Evolutionary conservation across 352 stramenopile species (phyloP).

Genomic region (Peronospora belbahrii): DNA sequence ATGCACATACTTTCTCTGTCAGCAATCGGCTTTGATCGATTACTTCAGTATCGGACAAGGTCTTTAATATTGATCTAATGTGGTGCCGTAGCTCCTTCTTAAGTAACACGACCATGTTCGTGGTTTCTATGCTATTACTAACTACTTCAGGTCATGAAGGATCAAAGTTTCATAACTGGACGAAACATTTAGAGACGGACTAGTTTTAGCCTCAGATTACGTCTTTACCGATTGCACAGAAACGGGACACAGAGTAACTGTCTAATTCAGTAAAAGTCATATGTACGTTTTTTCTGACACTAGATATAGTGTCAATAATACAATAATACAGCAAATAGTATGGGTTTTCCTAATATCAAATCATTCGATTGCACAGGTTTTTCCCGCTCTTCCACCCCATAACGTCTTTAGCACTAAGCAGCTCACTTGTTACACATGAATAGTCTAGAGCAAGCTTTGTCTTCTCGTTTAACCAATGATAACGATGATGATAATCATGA

Average conservation of each 20-base stretch:
- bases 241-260: too few species aligned
- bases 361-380: too few species aligned
- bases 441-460: slow-evolving; percentile 14
- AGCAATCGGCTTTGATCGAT: slow-evolving; percentile 42
- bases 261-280: too few species aligned
- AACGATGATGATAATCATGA: too few species aligned
- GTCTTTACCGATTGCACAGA: too few species aligned
- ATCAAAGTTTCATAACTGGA: too few species aligned
- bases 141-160: slow-evolving; percentile 8
- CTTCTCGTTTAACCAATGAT: slow-evolving; percentile 15
- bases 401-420: slow-evolving; percentile 2
- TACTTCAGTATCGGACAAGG: slow-evolving; percentile 38
- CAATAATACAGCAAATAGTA: too few species aligned
- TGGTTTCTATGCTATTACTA: slow-evolving; percentile 4
- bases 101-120: slow-evolving; percentile 25
- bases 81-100: slow-evolving; percentile 58
- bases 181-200: slow-evolving; percentile 6
- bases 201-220: too few species aligned
- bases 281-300: too few species aligned
- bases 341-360: too few species aligned
- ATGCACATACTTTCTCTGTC: slow-evolving; percentile 31
- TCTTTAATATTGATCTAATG: slow-evolving; percentile 39
- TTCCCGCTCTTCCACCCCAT: slow-evolving; percentile 1
- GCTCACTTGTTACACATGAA: slow-evolving; percentile 11
- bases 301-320: too few species aligned